Evolutionary conservation across 2,329 filamentous ascomycete genomes (phyloP), one percentile per base, ranked within the genome.

Genomic region (Orbilia quercus): DNA sequence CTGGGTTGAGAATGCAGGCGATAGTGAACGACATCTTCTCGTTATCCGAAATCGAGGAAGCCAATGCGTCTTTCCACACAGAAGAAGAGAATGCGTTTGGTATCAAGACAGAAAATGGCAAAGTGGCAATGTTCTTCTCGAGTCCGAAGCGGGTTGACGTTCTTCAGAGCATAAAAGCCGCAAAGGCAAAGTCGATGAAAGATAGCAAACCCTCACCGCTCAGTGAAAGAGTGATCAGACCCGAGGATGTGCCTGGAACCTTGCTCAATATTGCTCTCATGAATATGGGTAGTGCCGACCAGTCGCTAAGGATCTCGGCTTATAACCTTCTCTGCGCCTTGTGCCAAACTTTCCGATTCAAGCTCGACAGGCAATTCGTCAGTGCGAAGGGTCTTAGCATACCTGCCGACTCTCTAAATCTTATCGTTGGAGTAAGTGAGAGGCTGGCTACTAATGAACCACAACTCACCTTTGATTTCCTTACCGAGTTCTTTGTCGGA

Each of bases 401-500:
- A 60, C 88, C 88, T 0, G 79, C 86, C 40, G 87, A 89, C 72
- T 85, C 88, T 1, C 86, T 86, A 2, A 83, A 84, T 22, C 89
- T 90, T 78, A 87, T 90, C 44, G 82, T 90, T 76, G 84, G 85
- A 50, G 88, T 90, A 50, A 90, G 88, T 81, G 85, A 84, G 76
- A 85, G 87, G 73, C 81, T 90, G 14, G 88, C 88, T 7, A 80
- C 82, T 28, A 84, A 87, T 18, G 88, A 90, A 77, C 87, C 88
- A 20, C 88, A 89, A 76, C 82, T 90, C 6, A 90, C 88, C 0
- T 85, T 84, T 6, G 88, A 90, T 77, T 90, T 90, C 76, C 78
- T 90, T 40, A 89, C 88, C n/a, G 88, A 90, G 77, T 90, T 90
- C 78, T 90, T 90, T 69, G 87, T 89, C 22, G 87, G 88, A 16